Evolutionary conservation across 2,329 filamentous ascomycete species (phyloP).

Genomic region (Shiraia bambusicola): DNA sequence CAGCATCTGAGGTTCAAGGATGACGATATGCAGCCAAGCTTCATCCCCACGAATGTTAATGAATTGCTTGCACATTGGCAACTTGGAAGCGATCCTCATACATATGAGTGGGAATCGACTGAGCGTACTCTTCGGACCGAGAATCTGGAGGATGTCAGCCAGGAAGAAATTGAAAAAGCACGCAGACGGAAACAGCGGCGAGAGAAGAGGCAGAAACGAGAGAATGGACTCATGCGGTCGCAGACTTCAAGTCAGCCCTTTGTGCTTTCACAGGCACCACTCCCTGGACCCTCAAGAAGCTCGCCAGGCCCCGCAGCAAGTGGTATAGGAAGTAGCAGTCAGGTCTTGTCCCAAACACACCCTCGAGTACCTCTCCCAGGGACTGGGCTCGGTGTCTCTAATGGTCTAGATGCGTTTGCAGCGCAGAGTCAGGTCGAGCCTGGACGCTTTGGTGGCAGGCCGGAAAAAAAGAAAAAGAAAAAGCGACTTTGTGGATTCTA

Average conservation of each 20-base stretch:
- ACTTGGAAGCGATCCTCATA: constrained; percentile 38
- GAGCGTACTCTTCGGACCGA: constrained; percentile 33
- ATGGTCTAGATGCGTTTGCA: constrained; percentile 5
- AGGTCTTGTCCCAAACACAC: constrained; percentile 14
- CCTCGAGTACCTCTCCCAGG: constrained; percentile 6
- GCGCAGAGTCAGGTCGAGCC: constrained; percentile 39
- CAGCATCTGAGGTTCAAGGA: constrained; percentile 42
- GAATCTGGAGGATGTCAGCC: constrained; percentile 36
- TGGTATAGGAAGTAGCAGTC: constrained; percentile 28
- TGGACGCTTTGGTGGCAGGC: constrained; percentile 38
- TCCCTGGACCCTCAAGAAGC: constrained; percentile 19
- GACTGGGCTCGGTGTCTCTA: constrained; percentile 7
- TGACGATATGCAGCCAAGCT: constrained; percentile 10
- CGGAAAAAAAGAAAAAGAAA: constrained; percentile 39
- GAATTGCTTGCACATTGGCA: constrained; percentile 48
- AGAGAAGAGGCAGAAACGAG: constrained; percentile 45
- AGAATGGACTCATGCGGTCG: constrained; percentile 33
- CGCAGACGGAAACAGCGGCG: constrained; percentile 44
- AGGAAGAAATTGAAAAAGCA: constrained; percentile 41
- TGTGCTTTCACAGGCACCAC: neutral
- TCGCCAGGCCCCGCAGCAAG: constrained; percentile 29
- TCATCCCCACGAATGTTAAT: constrained; percentile 36
- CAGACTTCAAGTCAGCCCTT: constrained; percentile 24
- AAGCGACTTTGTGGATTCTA: constrained; percentile 41
- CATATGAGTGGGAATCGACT: constrained; percentile 46